Evolutionary conservation across 768 basidiomycete species (phyloP).

Genomic region (Crassisporium funariophilum): DNA sequence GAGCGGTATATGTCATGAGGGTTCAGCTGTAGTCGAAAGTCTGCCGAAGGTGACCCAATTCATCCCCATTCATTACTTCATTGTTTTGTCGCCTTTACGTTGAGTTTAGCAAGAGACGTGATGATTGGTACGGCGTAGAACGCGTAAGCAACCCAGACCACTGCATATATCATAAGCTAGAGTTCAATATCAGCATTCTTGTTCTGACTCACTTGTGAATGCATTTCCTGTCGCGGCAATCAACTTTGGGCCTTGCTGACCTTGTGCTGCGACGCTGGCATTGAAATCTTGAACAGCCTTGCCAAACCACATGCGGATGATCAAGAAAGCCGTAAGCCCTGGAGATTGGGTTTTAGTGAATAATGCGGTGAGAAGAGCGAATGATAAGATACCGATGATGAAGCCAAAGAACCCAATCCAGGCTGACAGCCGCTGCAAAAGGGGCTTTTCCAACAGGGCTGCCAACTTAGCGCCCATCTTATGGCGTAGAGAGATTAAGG

Average conservation of each 20-base stretch:
- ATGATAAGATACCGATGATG: constrained; percentile 55
- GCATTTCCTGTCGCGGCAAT: constrained; percentile 68
- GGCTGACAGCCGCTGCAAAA: constrained; percentile 59
- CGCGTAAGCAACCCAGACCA: constrained; percentile 79
- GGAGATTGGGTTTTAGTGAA: not conserved
- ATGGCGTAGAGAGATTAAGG: constrained; percentile 65
- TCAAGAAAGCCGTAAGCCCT: constrained; percentile 72
- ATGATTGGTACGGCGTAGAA: constrained; percentile 75
- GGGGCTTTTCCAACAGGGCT: constrained; percentile 53
- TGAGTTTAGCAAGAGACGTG: constrained; percentile 66
- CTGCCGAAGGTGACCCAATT: too few species aligned
- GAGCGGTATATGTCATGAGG: too few species aligned
- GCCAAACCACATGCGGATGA: constrained; percentile 80
- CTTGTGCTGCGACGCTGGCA: constrained; percentile 53
- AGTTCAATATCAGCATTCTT: not conserved
- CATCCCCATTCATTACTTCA: too few species aligned
- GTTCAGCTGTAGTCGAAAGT: too few species aligned
- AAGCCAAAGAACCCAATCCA: constrained; percentile 83
- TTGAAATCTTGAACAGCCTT: constrained; percentile 83
- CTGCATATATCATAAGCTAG: constrained; percentile 34
- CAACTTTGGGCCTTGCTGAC: constrained; percentile 56
- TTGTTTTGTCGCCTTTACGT: constrained; percentile 47
- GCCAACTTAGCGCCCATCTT: constrained; percentile 58
- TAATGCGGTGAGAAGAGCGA: not conserved
- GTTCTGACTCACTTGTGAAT: constrained; percentile 63